These are phyloP conservation scores for Lachancea cidri DNA, from an alignment of 805 yeast genomes.

Conservation along the genomic window DNA sequence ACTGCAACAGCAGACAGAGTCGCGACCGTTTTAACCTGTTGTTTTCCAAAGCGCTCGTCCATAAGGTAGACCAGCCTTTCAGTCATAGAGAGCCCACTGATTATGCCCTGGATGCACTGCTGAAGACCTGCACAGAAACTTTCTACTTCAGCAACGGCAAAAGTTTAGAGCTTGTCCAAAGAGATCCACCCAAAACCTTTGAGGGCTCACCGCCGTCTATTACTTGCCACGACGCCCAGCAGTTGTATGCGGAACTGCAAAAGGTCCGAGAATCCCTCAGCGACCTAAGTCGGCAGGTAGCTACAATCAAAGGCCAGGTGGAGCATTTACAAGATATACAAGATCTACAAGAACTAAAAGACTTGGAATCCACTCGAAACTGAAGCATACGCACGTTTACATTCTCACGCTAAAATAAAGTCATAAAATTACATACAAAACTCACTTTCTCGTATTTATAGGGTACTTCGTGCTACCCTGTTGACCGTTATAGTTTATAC, in stretches of 20 bases:
- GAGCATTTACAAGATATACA: slow-evolving; percentile 4
- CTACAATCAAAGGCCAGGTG: slow-evolving; percentile 1
- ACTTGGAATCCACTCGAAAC: not conserved
- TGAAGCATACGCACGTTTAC: not conserved
- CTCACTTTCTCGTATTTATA: too few species aligned
- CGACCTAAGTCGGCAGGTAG: slow-evolving; percentile 2
- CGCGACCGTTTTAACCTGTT: slow-evolving; percentile 11
- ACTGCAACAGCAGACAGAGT: slow-evolving; percentile 9
- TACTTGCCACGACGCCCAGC: not conserved
- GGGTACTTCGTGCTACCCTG: too few species aligned
- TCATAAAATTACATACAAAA: too few species aligned
- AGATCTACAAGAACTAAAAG: not conserved
- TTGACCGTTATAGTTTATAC: too few species aligned
- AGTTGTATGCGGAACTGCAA: slow-evolving; percentile 3
- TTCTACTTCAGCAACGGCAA: slow-evolving; percentile 9
- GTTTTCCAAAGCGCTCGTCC: slow-evolving; percentile 6
- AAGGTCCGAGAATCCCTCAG: slow-evolving; percentile 3
- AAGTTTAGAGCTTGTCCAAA: slow-evolving; percentile 6
- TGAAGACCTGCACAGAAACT: slow-evolving; percentile 3
- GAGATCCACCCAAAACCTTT: slow-evolving; percentile 3
- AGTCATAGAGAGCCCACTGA: slow-evolving; percentile 1
- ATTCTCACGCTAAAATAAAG: too few species aligned
- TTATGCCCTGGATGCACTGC: slow-evolving; percentile 1
- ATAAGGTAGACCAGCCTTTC: not conserved
- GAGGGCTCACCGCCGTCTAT: not conserved